Conservation (phyloP, 306 rosid species). For the Sicyos edulis region DNA sequence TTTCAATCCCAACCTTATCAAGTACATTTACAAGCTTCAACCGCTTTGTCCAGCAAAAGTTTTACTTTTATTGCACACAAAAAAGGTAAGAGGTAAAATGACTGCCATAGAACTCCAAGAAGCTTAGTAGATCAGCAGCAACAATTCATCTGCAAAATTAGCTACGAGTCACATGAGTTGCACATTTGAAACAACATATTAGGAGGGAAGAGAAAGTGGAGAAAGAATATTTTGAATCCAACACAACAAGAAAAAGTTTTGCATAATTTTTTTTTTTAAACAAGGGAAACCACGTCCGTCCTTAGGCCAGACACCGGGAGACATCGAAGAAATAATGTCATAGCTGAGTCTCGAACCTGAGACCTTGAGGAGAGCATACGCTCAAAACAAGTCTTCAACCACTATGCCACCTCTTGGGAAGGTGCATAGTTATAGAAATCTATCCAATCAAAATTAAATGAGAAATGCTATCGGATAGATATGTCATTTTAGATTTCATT, state of each 20-base stretch:
- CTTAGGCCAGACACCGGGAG: no score
- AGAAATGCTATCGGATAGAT: not conserved
- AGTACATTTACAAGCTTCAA: constrained; percentile 19
- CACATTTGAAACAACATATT: not conserved
- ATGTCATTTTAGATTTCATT: not conserved
- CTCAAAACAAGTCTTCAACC: no score
- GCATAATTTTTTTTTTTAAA: no score
- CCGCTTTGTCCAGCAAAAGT: not conserved
- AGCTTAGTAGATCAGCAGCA: constrained; percentile 4
- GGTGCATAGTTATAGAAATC: not conserved
- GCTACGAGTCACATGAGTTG: not conserved
- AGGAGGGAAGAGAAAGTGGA: not conserved
- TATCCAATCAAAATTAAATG: not conserved
- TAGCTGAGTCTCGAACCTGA: no score
- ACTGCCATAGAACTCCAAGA: constrained; percentile 11
- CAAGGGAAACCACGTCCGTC: no score
- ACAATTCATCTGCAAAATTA: constrained; percentile 18
- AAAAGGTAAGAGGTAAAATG: not conserved
- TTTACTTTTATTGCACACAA: constrained; percentile 20
- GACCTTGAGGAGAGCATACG: no score
- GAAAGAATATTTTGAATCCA: not conserved
- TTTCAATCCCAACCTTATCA: constrained; percentile 2
- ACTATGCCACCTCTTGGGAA: no score
- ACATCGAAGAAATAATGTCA: no score
- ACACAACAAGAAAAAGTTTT: not conserved